A percentile compares a stretch with the other conserved stretches of the same genome.
phyloP scores from a whole-genome alignment of 805 yeast genomes.

The Pichia deserticola region DNA sequence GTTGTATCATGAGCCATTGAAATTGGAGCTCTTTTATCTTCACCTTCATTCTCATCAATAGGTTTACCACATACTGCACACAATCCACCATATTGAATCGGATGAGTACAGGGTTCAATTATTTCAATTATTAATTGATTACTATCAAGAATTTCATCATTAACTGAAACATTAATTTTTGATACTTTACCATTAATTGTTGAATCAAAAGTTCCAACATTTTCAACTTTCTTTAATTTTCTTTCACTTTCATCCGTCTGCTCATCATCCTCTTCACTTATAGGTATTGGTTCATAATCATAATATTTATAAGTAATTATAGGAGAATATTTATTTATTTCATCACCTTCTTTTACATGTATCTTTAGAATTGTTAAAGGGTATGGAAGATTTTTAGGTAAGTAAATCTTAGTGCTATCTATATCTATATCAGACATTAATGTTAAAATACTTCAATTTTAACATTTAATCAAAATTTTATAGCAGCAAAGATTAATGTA shows the following conservation, averaged over 20 bases:
- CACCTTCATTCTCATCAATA: conserved; percentile 57
- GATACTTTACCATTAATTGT: conserved; percentile 71
- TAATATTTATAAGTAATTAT: conserved; percentile 58
- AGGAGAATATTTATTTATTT: conserved; percentile 44
- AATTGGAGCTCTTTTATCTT: conserved; percentile 68
- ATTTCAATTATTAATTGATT: conserved; percentile 44
- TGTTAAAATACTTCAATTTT: no score
- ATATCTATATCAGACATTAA: neutral
- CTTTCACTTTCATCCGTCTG: conserved; percentile 33
- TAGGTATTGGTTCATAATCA: conserved; percentile 54
- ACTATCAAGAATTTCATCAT: conserved; percentile 52
- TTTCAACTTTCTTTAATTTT: conserved; percentile 46
- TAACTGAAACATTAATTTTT: conserved; percentile 41
- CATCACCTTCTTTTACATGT: conserved; percentile 36
- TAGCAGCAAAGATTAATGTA: no score
- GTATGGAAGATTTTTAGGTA: conserved; percentile 59
- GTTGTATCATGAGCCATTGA: conserved; percentile 85
- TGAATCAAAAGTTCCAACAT: conserved; percentile 70
- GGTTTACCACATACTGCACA: conserved; percentile 90
- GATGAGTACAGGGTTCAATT: conserved; percentile 81
- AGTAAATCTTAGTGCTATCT: conserved; percentile 38
- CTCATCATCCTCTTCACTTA: conserved; percentile 33
- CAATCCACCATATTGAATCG: conserved; percentile 89
- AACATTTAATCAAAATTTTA: no score
- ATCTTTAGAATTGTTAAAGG: conserved; percentile 59